Base-by-base conservation (phyloP, 2,329 filamentous ascomycete species). In the Grosmannia penicillata region DNA sequence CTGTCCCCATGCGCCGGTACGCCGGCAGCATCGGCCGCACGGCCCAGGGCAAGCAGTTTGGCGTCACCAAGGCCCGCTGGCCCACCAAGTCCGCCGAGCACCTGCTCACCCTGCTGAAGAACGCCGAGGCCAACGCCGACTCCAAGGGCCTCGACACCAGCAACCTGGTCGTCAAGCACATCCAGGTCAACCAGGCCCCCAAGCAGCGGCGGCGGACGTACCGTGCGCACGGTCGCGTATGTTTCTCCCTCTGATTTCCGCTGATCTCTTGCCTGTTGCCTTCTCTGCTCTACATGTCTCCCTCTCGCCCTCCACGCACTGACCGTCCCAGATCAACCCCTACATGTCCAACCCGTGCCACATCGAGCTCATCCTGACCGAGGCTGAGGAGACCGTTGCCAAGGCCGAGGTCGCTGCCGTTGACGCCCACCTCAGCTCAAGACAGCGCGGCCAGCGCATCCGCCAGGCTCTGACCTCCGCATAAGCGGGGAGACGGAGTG, bases 321-420 rank as follows among this genome's bases (percentile, higher is more conserved):
- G 8, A 21, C 8, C 17, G 8, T 8, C 38, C 30, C 45, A 95
- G 87, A 98, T 98, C 75, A 98, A 98, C 81, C 91, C 91, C 49
- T 98, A 96, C 79, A 96, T 98, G 93, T 95, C 87, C 55, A 93
- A 93, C 80, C 91, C 91, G 55, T 98, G 89, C 83, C 91, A 98
- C 81, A 94, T 98, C 67, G 93, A 98, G 75, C 74, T 98, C 58
- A 98, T 98, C 78, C 78, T 98, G 56, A 94, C 89, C 61, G 93
- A 98, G 78, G 86, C 75, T 57, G 82, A 93, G 61, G 93, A 98
- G 77, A 77, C 82, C 55, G 85, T 98, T 56, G 76, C 87, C 71
- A 98, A 98, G 81, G 78, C 78, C 47, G 72, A 78, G 53, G 72
- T 77, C 54, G 72, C 68, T 48, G 68, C 70, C 56, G 75, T 77